A percentile compares a stretch with the other conserved stretches of the same genome.
Conservation (phyloP, 2,329 filamentous ascomycete species). For the Bipolaris oryzae region DNA sequence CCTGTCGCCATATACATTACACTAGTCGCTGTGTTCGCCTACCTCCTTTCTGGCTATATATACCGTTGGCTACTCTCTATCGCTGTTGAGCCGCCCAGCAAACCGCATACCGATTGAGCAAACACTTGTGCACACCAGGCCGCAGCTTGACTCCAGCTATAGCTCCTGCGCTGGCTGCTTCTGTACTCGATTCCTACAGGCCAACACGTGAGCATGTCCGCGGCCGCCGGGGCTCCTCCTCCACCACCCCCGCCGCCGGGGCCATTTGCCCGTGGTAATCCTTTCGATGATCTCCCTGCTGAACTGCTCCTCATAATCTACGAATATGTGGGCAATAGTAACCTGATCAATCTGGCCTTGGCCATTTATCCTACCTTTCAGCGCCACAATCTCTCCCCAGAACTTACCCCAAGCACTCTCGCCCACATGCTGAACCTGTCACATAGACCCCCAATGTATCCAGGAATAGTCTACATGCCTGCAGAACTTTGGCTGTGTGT, state of each 20-base stretch:
- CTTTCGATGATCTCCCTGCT: slow-evolving; percentile 51
- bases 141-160: neutral
- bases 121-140: neutral
- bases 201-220: slow-evolving; percentile 26
- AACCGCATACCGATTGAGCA: slow-evolving; percentile 44
- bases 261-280: neutral
- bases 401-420: slow-evolving; percentile 33
- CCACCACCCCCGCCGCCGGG: slow-evolving; percentile 27
- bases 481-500: slow-evolving; percentile 51
- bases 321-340: slow-evolving; percentile 46
- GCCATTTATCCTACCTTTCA: slow-evolving; percentile 54
- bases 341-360: slow-evolving; percentile 55
- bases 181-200: neutral
- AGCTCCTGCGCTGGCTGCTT: neutral
- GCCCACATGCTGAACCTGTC: slow-evolving; percentile 29
- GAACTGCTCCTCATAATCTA: slow-evolving; percentile 57
- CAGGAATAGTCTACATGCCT: slow-evolving; percentile 36
- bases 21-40: slow-evolving; percentile 62
- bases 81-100: slow-evolving; percentile 26
- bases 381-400: slow-evolving; percentile 42
- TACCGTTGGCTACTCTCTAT: slow-evolving; percentile 39
- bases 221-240: slow-evolving; percentile 26
- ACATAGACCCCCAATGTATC: neutral
- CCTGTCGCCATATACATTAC: slow-evolving; percentile 73
- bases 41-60: slow-evolving; percentile 57